Conservation (phyloP, 129 eudicot genomes). For the Helichrysum umbraculigerum region DNA sequence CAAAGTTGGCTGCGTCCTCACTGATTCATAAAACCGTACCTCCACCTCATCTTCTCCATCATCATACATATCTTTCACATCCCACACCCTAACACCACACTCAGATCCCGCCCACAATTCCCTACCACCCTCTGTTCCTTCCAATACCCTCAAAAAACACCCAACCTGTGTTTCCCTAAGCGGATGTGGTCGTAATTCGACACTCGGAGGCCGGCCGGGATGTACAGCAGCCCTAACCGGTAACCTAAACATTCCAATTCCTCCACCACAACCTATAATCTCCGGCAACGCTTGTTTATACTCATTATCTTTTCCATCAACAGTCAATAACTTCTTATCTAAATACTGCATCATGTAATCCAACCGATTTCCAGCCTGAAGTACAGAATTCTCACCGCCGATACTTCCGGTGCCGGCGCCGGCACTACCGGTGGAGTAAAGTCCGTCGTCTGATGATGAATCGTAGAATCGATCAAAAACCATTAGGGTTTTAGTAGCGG, state of each 20-base stretch:
- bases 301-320: slow-evolving; percentile 26
- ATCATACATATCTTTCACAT: slow-evolving; percentile 46
- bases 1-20: slow-evolving; percentile 40
- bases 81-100: slow-evolving; percentile 71
- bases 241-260: slow-evolving; percentile 53
- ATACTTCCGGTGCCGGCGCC: slow-evolving; percentile 10
- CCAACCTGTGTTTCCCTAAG: slow-evolving; percentile 69
- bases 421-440: slow-evolving; percentile 29
- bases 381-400: slow-evolving; percentile 14
- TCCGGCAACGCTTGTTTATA: slow-evolving; percentile 54
- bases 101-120: slow-evolving; percentile 85
- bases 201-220: slow-evolving; percentile 58
- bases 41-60: slow-evolving; percentile 52
- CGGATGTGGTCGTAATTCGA: slow-evolving; percentile 77
- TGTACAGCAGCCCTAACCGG: slow-evolving; percentile 61
- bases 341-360: slow-evolving; percentile 90
- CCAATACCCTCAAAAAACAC: slow-evolving; percentile 51
- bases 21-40: slow-evolving; percentile 57
- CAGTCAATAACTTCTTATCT: slow-evolving; percentile 62
- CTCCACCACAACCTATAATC: slow-evolving; percentile 59
- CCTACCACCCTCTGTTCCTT: slow-evolving; percentile 40
- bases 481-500: slow-evolving; percentile 38
- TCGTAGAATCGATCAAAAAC: slow-evolving; percentile 77
- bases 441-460: slow-evolving; percentile 57
- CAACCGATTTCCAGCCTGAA: slow-evolving; percentile 54